Percentiles rank a stretch among this genome's conserved stretches.
phyloP scores from a whole-genome alignment of 805 yeast genomes.

The Ogataea kodamae region DNA sequence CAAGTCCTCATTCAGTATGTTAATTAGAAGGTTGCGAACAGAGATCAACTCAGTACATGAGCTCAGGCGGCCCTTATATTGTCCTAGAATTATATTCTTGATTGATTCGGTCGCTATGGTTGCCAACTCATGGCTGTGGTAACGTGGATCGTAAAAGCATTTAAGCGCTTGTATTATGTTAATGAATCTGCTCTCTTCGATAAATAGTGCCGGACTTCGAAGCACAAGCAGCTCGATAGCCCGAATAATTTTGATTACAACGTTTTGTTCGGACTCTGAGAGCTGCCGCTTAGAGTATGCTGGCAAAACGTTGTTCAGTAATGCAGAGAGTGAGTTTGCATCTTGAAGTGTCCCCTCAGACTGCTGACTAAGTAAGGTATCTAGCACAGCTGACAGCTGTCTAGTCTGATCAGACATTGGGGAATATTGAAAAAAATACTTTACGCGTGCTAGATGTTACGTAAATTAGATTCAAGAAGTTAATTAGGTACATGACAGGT shows the following conservation, averaged over 20 bases:
- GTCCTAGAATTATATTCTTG: constrained; percentile 23
- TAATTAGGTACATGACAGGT: constrained; percentile 10
- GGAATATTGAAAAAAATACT: constrained; percentile 5
- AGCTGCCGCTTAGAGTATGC: constrained; percentile 19
- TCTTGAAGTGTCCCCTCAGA: constrained; percentile 27
- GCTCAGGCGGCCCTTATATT: constrained; percentile 22
- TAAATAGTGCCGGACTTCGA: constrained; percentile 25
- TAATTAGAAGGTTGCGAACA: constrained; percentile 22
- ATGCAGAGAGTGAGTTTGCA: constrained; percentile 29
- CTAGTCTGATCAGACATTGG: constrained; percentile 24
- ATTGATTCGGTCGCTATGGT: constrained; percentile 23
- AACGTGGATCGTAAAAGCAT: constrained; percentile 27
- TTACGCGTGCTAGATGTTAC: constrained; percentile 7
- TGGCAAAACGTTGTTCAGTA: constrained; percentile 29
- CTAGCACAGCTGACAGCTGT: constrained; percentile 28
- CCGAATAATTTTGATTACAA: constrained; percentile 28
- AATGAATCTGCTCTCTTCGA: constrained; percentile 23
- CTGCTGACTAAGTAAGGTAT: constrained; percentile 26
- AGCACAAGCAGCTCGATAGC: constrained; percentile 24
- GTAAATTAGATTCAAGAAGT: constrained; percentile 2
- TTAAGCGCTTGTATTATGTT: constrained; percentile 19
- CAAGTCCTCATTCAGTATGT: constrained; percentile 22
- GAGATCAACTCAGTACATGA: constrained; percentile 23
- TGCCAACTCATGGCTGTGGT: constrained; percentile 21
- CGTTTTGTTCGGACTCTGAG: constrained; percentile 16